Evolutionary conservation across 75 land plant genomes (phyloP).

Genomic region (Cunninghamia lanceolata): DNA sequence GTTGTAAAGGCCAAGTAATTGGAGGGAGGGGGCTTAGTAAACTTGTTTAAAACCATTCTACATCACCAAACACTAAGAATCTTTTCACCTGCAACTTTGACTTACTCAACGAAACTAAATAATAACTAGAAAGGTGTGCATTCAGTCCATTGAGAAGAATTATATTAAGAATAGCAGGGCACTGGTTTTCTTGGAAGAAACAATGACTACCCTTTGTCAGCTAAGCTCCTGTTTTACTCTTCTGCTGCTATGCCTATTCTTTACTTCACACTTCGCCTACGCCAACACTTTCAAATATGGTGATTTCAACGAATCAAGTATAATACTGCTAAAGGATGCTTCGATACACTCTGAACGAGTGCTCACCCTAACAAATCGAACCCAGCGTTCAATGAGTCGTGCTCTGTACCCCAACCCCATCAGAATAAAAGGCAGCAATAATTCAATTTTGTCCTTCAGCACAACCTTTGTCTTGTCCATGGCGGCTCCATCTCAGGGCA

Average conservation of each 20-base stretch:
- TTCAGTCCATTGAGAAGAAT: no score
- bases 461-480: slow-evolving; percentile 22
- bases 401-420: neutral
- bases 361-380: neutral
- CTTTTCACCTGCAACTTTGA: no score
- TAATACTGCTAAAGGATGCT: neutral
- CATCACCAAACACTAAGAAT: no score
- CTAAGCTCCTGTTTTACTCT: no score
- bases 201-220: neutral
- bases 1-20: no score
- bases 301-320: neutral
- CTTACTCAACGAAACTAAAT: no score
- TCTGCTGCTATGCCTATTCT: no score
- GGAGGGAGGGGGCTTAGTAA: no score
- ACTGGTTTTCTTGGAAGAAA: neutral
- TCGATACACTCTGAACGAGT: neutral
- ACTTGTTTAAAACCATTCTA: no score
- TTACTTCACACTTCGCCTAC: no score
- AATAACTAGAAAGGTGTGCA: no score
- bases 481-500: neutral
- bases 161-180: neutral
- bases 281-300: no score
- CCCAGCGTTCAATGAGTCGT: neutral
- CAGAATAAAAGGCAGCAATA: neutral
- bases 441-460: neutral